phyloP scores from a whole-genome alignment of 768 basidiomycete species.

The Lactifluus echinatus region DNA sequence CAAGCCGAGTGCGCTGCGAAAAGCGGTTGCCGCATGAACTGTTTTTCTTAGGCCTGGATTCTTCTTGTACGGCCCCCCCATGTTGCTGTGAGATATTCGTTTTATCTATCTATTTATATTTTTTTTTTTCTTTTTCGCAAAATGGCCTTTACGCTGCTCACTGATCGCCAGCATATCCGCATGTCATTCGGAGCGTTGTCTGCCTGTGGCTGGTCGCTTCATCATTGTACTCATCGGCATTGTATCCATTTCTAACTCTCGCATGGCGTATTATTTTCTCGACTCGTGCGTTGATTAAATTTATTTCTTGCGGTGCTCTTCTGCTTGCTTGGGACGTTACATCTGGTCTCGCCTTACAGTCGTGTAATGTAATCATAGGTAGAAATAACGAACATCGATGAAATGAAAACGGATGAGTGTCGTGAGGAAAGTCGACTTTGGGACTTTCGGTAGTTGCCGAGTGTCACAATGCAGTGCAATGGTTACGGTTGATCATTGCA shows the following conservation, averaged over 20 bases:
- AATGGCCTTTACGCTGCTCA: conserved; percentile 17
- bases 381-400: conserved; percentile 21
- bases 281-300: conserved; percentile 16
- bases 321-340: conserved; percentile 17
- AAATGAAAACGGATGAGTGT: neutral
- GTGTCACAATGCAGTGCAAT: neutral
- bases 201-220: conserved; percentile 19
- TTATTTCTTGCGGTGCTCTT: conserved; percentile 20
- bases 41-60: neutral
- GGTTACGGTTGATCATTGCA: neutral
- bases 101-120: conserved; percentile 22
- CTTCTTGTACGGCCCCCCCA: conserved; percentile 11
- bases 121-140: conserved; percentile 9
- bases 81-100: conserved; percentile 16
- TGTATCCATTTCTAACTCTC: conserved; percentile 20
- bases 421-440: neutral
- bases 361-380: conserved; percentile 22
- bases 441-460: conserved; percentile 1
- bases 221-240: conserved; percentile 22
- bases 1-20: conserved; percentile 22
- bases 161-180: conserved; percentile 15
- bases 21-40: conserved; percentile 24
- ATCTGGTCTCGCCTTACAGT: conserved; percentile 16
- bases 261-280: conserved; percentile 21
- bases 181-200: conserved; percentile 19